phyloP scores from a whole-genome alignment of 345 rosid species.

The Eucalyptus erythrocorys region DNA sequence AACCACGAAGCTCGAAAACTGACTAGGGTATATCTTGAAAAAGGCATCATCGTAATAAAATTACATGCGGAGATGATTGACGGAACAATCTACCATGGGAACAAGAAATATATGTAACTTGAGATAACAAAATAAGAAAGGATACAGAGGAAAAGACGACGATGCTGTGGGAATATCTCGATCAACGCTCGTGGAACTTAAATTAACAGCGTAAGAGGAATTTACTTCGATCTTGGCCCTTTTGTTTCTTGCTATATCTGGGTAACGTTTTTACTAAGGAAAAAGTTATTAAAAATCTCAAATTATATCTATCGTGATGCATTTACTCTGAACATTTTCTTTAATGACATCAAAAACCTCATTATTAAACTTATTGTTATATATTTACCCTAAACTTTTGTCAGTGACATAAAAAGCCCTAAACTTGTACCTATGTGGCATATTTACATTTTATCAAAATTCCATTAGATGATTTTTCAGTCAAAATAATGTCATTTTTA shows the following conservation, averaged over 20 bases:
- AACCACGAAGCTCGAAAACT: background rate
- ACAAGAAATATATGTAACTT: background rate
- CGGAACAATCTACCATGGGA: background rate
- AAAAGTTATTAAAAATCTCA: background rate
- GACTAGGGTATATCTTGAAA: background rate
- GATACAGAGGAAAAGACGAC: background rate
- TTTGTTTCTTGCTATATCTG: background rate
- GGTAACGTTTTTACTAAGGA: background rate
- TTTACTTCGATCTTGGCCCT: background rate
- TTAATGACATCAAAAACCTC: background rate
- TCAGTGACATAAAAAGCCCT: background rate
- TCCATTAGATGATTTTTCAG: background rate
- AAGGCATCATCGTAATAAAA: background rate
- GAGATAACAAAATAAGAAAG: background rate
- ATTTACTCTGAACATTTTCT: no score
- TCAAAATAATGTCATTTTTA: no score
- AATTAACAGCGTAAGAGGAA: background rate
- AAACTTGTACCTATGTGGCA: no score
- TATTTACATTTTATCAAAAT: no score
- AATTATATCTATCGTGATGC: no score
- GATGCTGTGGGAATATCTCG: background rate
- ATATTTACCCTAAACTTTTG: no score
- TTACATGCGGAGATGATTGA: background rate
- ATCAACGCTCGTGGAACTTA: background rate
- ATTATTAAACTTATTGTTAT: no score